Conservation (phyloP, 805 yeast genomes). For the Saturnispora dispora region DNA sequence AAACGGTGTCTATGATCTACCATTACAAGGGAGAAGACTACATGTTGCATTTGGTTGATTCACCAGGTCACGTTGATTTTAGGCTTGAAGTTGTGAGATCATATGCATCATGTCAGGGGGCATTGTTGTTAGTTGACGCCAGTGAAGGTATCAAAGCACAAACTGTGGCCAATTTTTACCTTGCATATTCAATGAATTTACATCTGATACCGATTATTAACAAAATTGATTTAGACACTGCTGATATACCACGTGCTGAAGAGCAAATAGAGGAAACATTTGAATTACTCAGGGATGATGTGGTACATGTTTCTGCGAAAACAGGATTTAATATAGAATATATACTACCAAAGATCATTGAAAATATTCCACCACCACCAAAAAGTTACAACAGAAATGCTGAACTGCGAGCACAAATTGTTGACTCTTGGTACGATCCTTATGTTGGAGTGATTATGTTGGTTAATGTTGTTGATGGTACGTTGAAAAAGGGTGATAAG, state of each 20-base stretch:
- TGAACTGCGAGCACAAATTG: constrained; percentile 68
- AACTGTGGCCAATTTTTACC: constrained; percentile 92
- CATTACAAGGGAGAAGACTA: constrained; percentile 61
- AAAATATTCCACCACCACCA: constrained; percentile 53
- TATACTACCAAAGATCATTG: constrained; percentile 74
- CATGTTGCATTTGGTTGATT: constrained; percentile 82
- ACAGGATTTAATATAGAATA: constrained; percentile 74
- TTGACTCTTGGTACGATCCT: constrained; percentile 97
- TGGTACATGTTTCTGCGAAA: constrained; percentile 84
- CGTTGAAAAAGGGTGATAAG: constrained; percentile 62
- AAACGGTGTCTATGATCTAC: constrained; percentile 91
- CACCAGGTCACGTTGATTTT: constrained; percentile 98
- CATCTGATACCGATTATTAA: constrained; percentile 82
- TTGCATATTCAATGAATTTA: constrained; percentile 80
- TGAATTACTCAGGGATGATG: constrained; percentile 65
- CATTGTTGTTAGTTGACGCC: constrained; percentile 83
- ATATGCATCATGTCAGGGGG: constrained; percentile 95
- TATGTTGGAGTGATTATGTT: constrained; percentile 86
- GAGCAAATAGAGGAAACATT: constrained; percentile 82
- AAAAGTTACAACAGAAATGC: constrained; percentile 35
- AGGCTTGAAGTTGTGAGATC: constrained; percentile 89
- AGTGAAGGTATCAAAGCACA: constrained; percentile 96
- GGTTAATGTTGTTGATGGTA: constrained; percentile 80
- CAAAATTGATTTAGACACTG: constrained; percentile 83
- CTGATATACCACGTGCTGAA: constrained; percentile 70